These are phyloP conservation scores for Lactarius indigo DNA, from an alignment of 768 basidiomycete genomes.

Conservation along the genomic window DNA sequence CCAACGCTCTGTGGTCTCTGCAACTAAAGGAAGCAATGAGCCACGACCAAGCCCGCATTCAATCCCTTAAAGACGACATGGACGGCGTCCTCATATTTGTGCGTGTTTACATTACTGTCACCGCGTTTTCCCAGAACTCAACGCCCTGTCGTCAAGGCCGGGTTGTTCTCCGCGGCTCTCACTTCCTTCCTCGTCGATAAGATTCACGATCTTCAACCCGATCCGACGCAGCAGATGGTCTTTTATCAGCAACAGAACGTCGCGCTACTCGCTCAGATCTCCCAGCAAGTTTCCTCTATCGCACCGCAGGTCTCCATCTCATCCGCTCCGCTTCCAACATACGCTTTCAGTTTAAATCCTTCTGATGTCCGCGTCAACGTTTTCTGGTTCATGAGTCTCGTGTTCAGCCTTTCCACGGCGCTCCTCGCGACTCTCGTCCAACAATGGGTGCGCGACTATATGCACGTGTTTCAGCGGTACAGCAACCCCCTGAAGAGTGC, in stretches of 20 bases:
- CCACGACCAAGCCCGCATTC: background rate
- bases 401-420: too few species aligned
- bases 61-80: background rate
- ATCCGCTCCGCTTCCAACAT: too few species aligned
- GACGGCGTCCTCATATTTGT: background rate
- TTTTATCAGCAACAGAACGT: too few species aligned
- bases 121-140: too few species aligned
- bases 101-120: background rate
- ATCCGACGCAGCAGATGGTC: too few species aligned
- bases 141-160: slow-evolving; percentile 3
- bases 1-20: slow-evolving; percentile 1
- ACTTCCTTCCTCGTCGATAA: slow-evolving; percentile 13
- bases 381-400: too few species aligned
- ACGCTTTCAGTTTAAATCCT: too few species aligned
- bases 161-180: slow-evolving; percentile 10
- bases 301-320: too few species aligned
- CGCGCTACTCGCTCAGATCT: too few species aligned
- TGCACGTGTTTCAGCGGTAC: slow-evolving; percentile 31
- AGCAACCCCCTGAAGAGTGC: slow-evolving; percentile 33
- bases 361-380: too few species aligned
- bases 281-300: too few species aligned
- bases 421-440: too few species aligned
- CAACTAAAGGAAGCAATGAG: background rate
- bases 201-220: slow-evolving; percentile 5
- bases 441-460: slow-evolving; percentile 32